phyloP scores from a whole-genome alignment of 2,329 filamentous ascomycete genomes.

The Pseudopyrenochaeta lycopersici region DNA sequence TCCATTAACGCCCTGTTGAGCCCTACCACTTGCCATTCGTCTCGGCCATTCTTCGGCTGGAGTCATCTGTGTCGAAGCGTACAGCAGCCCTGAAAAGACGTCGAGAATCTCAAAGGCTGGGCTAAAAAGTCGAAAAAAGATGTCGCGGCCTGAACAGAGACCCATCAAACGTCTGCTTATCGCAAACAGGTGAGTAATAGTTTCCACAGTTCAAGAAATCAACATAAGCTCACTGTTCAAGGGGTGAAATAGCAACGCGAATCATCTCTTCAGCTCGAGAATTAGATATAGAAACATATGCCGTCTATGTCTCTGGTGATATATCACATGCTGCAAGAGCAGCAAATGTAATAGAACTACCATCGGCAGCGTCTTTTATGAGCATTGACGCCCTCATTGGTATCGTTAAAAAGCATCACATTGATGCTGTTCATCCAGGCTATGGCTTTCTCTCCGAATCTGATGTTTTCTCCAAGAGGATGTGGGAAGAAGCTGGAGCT shows the following conservation, averaged over 20 bases:
- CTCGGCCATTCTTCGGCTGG: constrained; percentile 12
- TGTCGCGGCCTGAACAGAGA: constrained; percentile 35
- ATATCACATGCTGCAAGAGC: constrained; percentile 63
- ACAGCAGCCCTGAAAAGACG: too few species aligned
- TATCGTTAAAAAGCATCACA: constrained; percentile 59
- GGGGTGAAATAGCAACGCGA: constrained; percentile 71
- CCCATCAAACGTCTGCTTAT: constrained; percentile 62
- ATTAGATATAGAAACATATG: constrained; percentile 64
- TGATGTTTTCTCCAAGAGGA: constrained; percentile 58
- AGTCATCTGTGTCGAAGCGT: constrained; percentile 21
- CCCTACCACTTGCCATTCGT: neutral
- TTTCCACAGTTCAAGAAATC: too few species aligned
- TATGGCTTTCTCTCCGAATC: constrained; percentile 71
- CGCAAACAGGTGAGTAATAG: constrained; percentile 58
- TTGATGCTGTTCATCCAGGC: constrained; percentile 67
- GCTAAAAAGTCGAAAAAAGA: constrained; percentile 13
- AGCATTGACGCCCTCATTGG: constrained; percentile 59
- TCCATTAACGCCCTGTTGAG: neutral
- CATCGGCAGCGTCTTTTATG: constrained; percentile 63
- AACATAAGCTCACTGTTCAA: constrained; percentile 30
- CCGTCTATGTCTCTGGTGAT: constrained; percentile 65
- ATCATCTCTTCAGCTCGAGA: constrained; percentile 69
- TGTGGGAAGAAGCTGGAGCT: constrained; percentile 60
- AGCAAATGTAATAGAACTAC: constrained; percentile 60
- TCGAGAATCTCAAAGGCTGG: too few species aligned